Evolutionary conservation across 2,329 filamentous ascomycete species (phyloP).

Genomic region (Venturia pyrina): DNA sequence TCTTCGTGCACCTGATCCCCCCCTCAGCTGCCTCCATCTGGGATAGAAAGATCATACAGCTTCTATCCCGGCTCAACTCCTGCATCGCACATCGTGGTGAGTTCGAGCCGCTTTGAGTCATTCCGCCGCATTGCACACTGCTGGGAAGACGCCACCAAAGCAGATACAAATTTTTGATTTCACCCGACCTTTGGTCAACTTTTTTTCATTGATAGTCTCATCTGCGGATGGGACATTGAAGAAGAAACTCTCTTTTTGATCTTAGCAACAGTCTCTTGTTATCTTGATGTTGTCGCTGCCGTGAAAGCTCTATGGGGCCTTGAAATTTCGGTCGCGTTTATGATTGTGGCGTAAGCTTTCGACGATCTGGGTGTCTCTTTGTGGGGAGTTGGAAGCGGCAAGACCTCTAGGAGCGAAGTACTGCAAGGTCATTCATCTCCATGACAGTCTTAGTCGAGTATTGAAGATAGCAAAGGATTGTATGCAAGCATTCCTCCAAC

Average conservation of each 20-base stretch:
- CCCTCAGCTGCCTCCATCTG: neutral
- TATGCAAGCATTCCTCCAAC: neutral
- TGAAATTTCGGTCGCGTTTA: neutral
- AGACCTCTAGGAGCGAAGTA: no score
- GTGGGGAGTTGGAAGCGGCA: neutral
- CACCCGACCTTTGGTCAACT: neutral
- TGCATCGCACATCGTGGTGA: neutral
- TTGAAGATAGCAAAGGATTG: neutral
- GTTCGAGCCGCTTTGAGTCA: neutral
- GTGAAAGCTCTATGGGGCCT: neutral
- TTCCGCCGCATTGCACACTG: no score
- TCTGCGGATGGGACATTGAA: neutral
- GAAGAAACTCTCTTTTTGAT: neutral
- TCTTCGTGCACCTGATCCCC: neutral
- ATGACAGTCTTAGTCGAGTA: neutral
- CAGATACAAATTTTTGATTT: neutral
- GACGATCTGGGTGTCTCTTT: neutral
- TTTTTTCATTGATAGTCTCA: constrained; percentile 1
- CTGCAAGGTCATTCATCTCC: no score
- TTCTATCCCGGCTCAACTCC: neutral
- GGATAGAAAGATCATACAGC: neutral
- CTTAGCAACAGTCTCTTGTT: neutral
- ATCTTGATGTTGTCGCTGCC: neutral
- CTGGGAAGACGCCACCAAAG: no score
- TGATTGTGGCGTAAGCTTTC: neutral